Evolutionary conservation across 164 flowering plant species (phyloP), one percentile per base, ranked within the genome.

Genomic region (Nymphaea colorata): DNA sequence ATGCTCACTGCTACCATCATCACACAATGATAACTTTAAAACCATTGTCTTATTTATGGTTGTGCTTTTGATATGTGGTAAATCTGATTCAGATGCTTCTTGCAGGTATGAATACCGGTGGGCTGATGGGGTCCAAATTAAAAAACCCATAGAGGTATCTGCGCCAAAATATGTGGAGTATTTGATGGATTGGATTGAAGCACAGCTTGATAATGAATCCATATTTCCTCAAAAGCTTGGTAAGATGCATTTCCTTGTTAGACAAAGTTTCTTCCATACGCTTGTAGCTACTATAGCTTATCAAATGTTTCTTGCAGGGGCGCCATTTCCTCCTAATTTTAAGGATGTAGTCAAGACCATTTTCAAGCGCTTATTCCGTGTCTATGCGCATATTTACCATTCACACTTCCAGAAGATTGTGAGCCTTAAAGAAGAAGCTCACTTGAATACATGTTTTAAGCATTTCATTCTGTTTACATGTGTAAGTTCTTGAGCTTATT

Each of bases 151-250:
- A 55, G 96, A 91, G 73, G 98, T 93, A 72, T 91, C 97, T 60
- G 98, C 98, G 72, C 98, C 98, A 64, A 93, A 91, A 73, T 93
- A 93, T 78, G 97, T 91, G n/a, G 98, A 93, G 73, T 91, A 85
- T 79, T 73, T 91, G 72, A 93, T 93, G 98, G 96, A 93, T 72
- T 93, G 98, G 98, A 86, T 93, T 64, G 98, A 89, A 76, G 61
- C 85, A 59, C 98, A 89, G 76, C 89, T 93, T 65, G 98, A 93
- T 74, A 87, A 91, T 57, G 98, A 93, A 74, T 83, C 93, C 68
- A 80, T 91, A 77, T 93, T 93, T 77, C 98, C 98, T 71, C 98
- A 93, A 73, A 93, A 75, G 80, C 90, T 91, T 69, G 98, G 98
- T 93, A 88, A n/a, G 15, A 36, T 61, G 63, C 16, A n/a, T 6